Conservation (phyloP, 371 early-diverging fungal species). For the Lichtheimia corymbifera region DNA sequence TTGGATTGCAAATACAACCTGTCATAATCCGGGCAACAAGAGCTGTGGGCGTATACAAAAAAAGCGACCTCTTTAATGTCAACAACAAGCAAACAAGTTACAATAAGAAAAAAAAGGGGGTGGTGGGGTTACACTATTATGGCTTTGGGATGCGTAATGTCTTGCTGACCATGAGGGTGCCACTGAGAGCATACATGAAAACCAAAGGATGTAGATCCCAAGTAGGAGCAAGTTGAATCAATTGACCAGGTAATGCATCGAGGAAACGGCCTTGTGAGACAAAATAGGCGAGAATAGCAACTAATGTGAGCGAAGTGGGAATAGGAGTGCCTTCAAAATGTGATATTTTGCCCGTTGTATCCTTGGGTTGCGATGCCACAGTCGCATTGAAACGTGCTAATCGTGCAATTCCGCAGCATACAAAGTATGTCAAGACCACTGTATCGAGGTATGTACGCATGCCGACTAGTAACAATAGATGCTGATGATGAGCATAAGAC, state of each 20-base stretch:
- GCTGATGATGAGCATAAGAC: too few species aligned
- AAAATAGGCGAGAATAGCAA: conserved; percentile 72
- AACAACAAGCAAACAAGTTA: too few species aligned
- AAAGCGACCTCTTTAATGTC: too few species aligned
- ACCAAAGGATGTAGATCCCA: conserved; percentile 78
- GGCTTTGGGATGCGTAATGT: conserved; percentile 69
- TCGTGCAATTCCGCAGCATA: conserved; percentile 86
- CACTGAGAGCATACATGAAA: conserved; percentile 73
- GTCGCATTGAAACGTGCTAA: conserved; percentile 90
- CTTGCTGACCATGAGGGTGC: conserved; percentile 79
- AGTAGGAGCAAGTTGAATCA: conserved; percentile 34
- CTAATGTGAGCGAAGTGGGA: conserved; percentile 73
- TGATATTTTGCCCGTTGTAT: conserved; percentile 71
- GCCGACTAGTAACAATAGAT: conserved; percentile 48
- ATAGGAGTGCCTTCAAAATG: conserved; percentile 94
- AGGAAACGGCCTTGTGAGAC: conserved; percentile 52
- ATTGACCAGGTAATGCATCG: conserved; percentile 46
- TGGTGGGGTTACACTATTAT: conserved; percentile 13
- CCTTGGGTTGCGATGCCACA: conserved; percentile 76
- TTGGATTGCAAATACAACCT: too few species aligned
- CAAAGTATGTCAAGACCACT: conserved; percentile 78
- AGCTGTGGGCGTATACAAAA: too few species aligned
- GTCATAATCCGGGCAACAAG: too few species aligned
- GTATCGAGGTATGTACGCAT: conserved; percentile 82
- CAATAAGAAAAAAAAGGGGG: too few species aligned